Evolutionary conservation across 2,329 filamentous ascomycete genomes (phyloP), one percentile per base, ranked within the genome.

Genomic region (Talaromyces rugulosus): DNA sequence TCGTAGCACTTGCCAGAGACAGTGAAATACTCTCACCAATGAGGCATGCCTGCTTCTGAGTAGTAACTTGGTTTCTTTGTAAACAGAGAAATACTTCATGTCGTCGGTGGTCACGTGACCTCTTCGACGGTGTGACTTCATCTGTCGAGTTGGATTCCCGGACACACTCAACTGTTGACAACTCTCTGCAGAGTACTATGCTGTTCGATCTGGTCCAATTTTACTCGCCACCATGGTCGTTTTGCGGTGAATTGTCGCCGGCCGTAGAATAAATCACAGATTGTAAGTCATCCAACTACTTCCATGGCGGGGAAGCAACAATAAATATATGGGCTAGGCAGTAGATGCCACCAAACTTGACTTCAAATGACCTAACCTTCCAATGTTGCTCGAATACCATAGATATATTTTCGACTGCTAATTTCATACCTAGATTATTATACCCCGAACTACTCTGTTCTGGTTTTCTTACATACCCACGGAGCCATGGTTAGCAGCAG

Each of bases 401-500:
- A 47, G 9, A 16, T 23, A 47, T 27, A 27, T 11, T 14, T 27
- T 18, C 7, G 44, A 27, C 2, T 5, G 18, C 44, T 47, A 27
- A 47, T 23, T n/a, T 27, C 27, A 18, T 47, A 27, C 3, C 18
- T 27, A 47, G n/a, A 27, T 27, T 11, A 27, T 47, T n/a, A 16
- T 14, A 40, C 2, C 36, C 14, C 36, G 18, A 47, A 9, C 12
- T 14, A 47, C 7, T 47, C 36, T 14, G 14, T n/a, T 40, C 36
- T n/a, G 14, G 11, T 47, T 47, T 18, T 14, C 18, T 27, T 47
- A 47, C 44, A 47, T 47, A 23, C 44, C 23, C 11, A 9, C 11
- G 18, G 44, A 47, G 18, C n/a, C 51, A 62, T 62, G 61, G 53
- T 57, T 55, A 51, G 52, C 33, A 50, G n/a, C 56, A 61, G 74